These are phyloP conservation scores for Pythium coloratum DNA, from an alignment of 352 stramenopile genomes.

Conservation along the genomic window DNA sequence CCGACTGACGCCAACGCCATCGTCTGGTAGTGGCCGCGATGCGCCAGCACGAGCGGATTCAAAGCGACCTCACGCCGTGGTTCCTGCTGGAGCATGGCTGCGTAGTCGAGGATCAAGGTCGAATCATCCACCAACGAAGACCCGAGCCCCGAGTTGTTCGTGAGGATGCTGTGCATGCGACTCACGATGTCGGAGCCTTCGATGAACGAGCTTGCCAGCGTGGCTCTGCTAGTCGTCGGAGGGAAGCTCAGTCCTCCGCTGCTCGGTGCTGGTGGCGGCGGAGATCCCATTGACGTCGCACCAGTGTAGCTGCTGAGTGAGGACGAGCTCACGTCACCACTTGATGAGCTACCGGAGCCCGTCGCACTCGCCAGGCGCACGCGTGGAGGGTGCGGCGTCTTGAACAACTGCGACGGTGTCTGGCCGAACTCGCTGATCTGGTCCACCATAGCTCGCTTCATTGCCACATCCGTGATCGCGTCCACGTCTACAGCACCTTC, in stretches of 20 bases:
- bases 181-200: constrained; percentile 65
- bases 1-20: neutral
- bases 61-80: constrained; percentile 41
- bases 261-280: constrained; percentile 7
- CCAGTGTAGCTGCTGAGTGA: constrained; percentile 1
- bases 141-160: constrained; percentile 33
- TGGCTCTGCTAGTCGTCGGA: constrained; percentile 22
- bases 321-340: neutral
- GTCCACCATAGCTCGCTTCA: constrained; percentile 86
- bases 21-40: constrained; percentile 33
- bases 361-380: constrained; percentile 2
- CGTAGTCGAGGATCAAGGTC: constrained; percentile 48
- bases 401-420: constrained; percentile 94
- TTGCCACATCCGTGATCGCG: constrained; percentile 51
- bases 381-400: constrained; percentile 67
- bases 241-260: constrained; percentile 12
- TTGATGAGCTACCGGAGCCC: neutral
- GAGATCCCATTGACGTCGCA: constrained; percentile 8
- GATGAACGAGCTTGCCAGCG: constrained; percentile 62
- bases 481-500: constrained; percentile 97
- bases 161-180: constrained; percentile 71
- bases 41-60: constrained; percentile 46
- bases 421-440: constrained; percentile 99
- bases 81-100: constrained; percentile 52
- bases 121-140: constrained; percentile 23